Evolutionary conservation across 1,284 basidiomycete genomes (phyloP).

Genomic region (Ganoderma lingzhi): DNA sequence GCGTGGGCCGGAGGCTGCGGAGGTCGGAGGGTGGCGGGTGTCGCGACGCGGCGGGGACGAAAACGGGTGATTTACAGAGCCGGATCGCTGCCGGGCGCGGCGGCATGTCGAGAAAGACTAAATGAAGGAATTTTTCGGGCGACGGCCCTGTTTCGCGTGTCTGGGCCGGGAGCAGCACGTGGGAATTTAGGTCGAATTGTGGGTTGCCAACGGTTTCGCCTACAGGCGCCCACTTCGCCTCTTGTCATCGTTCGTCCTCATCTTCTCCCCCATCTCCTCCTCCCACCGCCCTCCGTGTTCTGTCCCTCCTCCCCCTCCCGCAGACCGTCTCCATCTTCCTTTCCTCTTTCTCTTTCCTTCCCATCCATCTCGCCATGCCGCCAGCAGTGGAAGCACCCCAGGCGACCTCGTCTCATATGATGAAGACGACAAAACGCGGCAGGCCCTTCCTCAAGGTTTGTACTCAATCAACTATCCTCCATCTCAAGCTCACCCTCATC

Average conservation of each 20-base stretch:
- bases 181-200: slow-evolving; percentile 34
- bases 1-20: slow-evolving; percentile 9
- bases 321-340: slow-evolving; percentile 24
- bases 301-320: slow-evolving; percentile 25
- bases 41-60: slow-evolving; percentile 25
- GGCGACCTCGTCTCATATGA: slow-evolving; percentile 86
- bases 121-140: slow-evolving; percentile 33
- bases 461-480: slow-evolving; percentile 22
- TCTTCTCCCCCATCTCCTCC: slow-evolving; percentile 39
- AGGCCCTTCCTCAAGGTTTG: slow-evolving; percentile 91
- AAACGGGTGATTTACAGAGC: slow-evolving; percentile 17
- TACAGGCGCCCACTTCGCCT: slow-evolving; percentile 34
- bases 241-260: slow-evolving; percentile 37
- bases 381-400: slow-evolving; percentile 42
- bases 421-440: slow-evolving; percentile 96
- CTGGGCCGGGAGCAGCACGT: slow-evolving; percentile 30
- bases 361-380: slow-evolving; percentile 45
- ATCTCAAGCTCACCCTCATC: slow-evolving; percentile 22
- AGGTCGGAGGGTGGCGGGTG: slow-evolving; percentile 19
- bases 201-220: slow-evolving; percentile 35
- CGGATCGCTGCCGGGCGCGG: slow-evolving; percentile 21
- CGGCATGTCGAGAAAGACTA: slow-evolving; percentile 31
- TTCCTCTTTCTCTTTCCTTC: slow-evolving; percentile 29
- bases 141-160: slow-evolving; percentile 36
- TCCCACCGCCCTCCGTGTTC: slow-evolving; percentile 30